phyloP scores from a whole-genome alignment of 805 yeast species.

The Starmerella davenportii region DNA sequence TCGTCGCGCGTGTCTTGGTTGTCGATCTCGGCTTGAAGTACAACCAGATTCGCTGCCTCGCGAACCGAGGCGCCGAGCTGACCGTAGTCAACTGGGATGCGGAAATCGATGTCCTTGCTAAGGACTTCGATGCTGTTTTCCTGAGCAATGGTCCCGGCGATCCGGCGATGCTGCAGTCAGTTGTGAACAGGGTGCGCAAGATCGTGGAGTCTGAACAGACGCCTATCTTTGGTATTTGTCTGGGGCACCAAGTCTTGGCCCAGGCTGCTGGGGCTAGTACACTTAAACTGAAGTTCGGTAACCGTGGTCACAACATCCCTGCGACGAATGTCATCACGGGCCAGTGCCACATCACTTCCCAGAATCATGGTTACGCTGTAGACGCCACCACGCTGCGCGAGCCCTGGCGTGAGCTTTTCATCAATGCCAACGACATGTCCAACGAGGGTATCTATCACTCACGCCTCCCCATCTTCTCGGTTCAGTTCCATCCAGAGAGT shows the following conservation, averaged over 20 bases:
- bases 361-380: slow-evolving; percentile 97
- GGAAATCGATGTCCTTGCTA: slow-evolving; percentile 51
- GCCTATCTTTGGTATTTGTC: slow-evolving; percentile 93
- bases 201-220: slow-evolving; percentile 51
- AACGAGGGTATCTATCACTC: slow-evolving; percentile 96
- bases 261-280: slow-evolving; percentile 92
- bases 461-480: slow-evolving; percentile 80
- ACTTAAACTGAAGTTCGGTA: slow-evolving; percentile 84
- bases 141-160: slow-evolving; percentile 99
- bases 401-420: slow-evolving; percentile 89
- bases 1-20: slow-evolving; percentile 56
- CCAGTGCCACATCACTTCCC: slow-evolving; percentile 94
- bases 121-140: slow-evolving; percentile 79
- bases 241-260: slow-evolving; percentile 93
- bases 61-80: slow-evolving; percentile 88
- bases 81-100: slow-evolving; percentile 92
- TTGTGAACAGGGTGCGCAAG: slow-evolving; percentile 40
- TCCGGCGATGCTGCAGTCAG: slow-evolving; percentile 65
- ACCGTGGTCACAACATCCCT: slow-evolving; percentile 98
- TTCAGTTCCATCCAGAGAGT: slow-evolving; percentile 98
- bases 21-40: slow-evolving; percentile 96
- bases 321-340: slow-evolving; percentile 80
- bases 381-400: slow-evolving; percentile 52
- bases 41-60: slow-evolving; percentile 94
- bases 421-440: slow-evolving; percentile 90